Conservation (phyloP, 306 rosid genomes). For the Crotalaria pallida region DNA sequence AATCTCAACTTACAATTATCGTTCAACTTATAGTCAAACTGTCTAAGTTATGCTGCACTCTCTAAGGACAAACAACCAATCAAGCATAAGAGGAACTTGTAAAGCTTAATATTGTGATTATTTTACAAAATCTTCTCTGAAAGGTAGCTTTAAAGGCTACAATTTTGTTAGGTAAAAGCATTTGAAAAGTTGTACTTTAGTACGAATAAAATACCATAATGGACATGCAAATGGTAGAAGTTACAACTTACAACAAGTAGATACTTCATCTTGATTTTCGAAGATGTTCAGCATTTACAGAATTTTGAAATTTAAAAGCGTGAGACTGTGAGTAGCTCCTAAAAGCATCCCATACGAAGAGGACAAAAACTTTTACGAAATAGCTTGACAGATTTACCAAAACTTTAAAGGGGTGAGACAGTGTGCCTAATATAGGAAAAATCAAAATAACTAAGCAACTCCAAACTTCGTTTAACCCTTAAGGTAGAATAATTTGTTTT, state of each 20-base stretch:
- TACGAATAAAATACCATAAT: neutral
- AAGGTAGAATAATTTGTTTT: conserved; percentile 7
- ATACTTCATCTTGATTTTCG: neutral
- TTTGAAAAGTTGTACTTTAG: neutral
- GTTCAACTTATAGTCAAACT: neutral
- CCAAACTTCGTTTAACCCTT: neutral
- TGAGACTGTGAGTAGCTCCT: neutral
- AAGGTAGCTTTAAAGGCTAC: neutral
- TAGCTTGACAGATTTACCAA: neutral
- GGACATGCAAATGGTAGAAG: neutral
- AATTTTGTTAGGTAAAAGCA: neutral
- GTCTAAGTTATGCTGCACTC: neutral
- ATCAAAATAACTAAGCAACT: conserved; percentile 8
- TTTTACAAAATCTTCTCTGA: neutral
- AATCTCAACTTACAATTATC: neutral
- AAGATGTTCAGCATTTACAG: neutral
- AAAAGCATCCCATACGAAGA: neutral
- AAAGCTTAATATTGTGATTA: neutral
- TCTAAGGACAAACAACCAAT: neutral
- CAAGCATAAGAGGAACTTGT: neutral
- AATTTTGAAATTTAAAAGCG: neutral
- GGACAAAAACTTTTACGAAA: neutral
- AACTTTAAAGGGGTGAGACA: neutral
- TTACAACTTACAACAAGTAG: neutral
- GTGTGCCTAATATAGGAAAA: neutral